These are phyloP conservation scores for Polyporus arcularius DNA, from an alignment of 768 basidiomycete species.

Conservation along the genomic window DNA sequence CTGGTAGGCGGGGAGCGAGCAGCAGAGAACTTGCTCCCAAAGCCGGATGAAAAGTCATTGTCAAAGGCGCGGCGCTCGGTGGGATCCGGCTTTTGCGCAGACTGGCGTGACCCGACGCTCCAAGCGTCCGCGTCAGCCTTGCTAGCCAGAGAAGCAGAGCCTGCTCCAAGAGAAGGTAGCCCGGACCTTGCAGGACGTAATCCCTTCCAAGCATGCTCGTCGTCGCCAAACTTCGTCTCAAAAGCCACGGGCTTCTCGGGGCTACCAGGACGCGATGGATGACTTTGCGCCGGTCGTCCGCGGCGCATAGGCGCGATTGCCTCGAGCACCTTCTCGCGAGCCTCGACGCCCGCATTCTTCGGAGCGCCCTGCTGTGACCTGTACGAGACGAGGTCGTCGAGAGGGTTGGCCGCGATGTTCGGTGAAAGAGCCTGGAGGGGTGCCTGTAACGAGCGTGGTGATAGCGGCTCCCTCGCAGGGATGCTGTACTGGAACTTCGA, in stretches of 20 bases:
- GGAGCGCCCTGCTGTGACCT: slow-evolving; percentile 33
- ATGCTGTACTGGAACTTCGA: slow-evolving; percentile 74
- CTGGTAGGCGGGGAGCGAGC: slow-evolving; percentile 2
- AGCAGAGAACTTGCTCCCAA: slow-evolving; percentile 19
- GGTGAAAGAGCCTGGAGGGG: slow-evolving; percentile 28
- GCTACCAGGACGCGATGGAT: slow-evolving; percentile 29
- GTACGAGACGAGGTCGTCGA: slow-evolving; percentile 44
- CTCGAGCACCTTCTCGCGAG: slow-evolving; percentile 76
- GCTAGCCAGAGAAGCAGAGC: slow-evolving; percentile 11
- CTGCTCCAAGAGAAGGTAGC: slow-evolving; percentile 19
- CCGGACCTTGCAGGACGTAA: slow-evolving; percentile 31
- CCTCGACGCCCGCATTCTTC: slow-evolving; percentile 60
- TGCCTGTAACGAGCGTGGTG: slow-evolving; percentile 38
- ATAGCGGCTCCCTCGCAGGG: slow-evolving; percentile 49
- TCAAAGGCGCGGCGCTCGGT: slow-evolving; percentile 23
- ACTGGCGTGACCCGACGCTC: slow-evolving; percentile 21
- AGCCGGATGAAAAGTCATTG: slow-evolving; percentile 25
- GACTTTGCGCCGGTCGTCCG: slow-evolving; percentile 51
- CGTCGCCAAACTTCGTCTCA: slow-evolving; percentile 30
- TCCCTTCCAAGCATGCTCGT: slow-evolving; percentile 29
- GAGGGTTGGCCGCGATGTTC: slow-evolving; percentile 25
- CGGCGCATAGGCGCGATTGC: slow-evolving; percentile 80
- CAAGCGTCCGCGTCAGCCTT: slow-evolving; percentile 32
- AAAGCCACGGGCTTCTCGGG: slow-evolving; percentile 26
- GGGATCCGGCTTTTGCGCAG: slow-evolving; percentile 10